These are phyloP conservation scores for Saccharomyces hybrid DNA, from an alignment of 1,139 yeast species.

Conservation along the genomic window DNA sequence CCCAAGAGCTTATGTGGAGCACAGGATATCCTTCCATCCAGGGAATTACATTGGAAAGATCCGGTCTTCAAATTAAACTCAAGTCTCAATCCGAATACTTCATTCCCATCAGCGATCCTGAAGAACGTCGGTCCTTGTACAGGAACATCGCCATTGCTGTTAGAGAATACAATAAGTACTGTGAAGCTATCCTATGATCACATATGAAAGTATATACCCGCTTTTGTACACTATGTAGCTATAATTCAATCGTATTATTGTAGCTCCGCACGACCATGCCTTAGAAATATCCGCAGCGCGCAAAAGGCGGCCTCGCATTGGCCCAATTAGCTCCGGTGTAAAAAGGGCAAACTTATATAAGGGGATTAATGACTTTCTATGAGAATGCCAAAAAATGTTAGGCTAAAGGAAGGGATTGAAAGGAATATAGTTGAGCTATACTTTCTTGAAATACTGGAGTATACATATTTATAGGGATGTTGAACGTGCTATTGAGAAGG, in stretches of 20 bases:
- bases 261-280: not conserved
- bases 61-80: constrained; percentile 67
- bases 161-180: constrained; percentile 59
- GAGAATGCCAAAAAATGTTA: not conserved
- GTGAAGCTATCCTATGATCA: constrained; percentile 31
- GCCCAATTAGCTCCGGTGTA: constrained; percentile 1
- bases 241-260: not conserved
- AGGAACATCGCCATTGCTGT: constrained; percentile 75
- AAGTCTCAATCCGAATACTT: constrained; percentile 61
- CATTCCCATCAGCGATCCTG: constrained; percentile 67
- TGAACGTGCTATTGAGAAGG: constrained; percentile 10
- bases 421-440: not conserved
- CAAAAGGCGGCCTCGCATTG: not conserved
- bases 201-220: not conserved
- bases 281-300: constrained; percentile 6
- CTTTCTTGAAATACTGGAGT: not conserved
- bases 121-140: constrained; percentile 60
- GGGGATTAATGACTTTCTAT: not conserved
- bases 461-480: constrained; percentile 4
- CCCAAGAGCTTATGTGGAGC: constrained; percentile 36
- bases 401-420: not conserved
- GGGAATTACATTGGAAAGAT: constrained; percentile 61
- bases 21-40: constrained; percentile 24
- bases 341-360: constrained; percentile 1
- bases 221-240: not conserved